phyloP scores from a whole-genome alignment of 1,284 basidiomycete species.

The Trichosporon coremiiforme region DNA sequence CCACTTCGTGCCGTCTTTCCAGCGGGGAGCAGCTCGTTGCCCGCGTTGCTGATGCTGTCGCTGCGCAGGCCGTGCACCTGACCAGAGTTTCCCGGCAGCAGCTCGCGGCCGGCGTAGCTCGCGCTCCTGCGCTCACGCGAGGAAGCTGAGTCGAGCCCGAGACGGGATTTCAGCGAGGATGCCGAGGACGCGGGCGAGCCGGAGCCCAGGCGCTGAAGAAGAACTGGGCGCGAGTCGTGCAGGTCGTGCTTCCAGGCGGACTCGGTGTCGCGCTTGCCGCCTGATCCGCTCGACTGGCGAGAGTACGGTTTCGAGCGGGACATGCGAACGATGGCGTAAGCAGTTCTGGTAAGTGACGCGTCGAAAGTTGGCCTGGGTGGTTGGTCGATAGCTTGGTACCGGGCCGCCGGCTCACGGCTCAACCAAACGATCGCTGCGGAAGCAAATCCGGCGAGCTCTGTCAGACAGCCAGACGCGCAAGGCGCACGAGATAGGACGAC shows the following conservation, averaged over 20 bases:
- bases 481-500: slow-evolving; percentile 5
- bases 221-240: slow-evolving; percentile 32
- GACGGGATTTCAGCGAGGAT: slow-evolving; percentile 5
- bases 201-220: slow-evolving; percentile 33
- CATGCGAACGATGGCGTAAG: slow-evolving; percentile 15
- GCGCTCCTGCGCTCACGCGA: slow-evolving; percentile 27
- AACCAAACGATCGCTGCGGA: neutral
- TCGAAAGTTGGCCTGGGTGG: neutral
- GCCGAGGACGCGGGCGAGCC: slow-evolving; percentile 19
- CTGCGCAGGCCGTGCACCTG: slow-evolving; percentile 39
- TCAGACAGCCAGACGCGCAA: neutral
- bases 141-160: slow-evolving; percentile 29
- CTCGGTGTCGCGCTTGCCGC: slow-evolving; percentile 36
- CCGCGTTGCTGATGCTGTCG: slow-evolving; percentile 13
- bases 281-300: slow-evolving; percentile 13
- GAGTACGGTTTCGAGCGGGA: slow-evolving; percentile 36
- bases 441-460: neutral
- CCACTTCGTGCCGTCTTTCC: slow-evolving; percentile 17
- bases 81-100: slow-evolving; percentile 29
- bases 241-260: slow-evolving; percentile 53
- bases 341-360: neutral
- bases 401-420: slow-evolving; percentile 2
- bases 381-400: neutral
- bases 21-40: slow-evolving; percentile 26
- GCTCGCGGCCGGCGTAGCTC: slow-evolving; percentile 38